Evolutionary conservation across 495 filamentous ascomycete genomes (phyloP), one percentile per base, ranked within the genome.

Genomic region (Cercophora samala): DNA sequence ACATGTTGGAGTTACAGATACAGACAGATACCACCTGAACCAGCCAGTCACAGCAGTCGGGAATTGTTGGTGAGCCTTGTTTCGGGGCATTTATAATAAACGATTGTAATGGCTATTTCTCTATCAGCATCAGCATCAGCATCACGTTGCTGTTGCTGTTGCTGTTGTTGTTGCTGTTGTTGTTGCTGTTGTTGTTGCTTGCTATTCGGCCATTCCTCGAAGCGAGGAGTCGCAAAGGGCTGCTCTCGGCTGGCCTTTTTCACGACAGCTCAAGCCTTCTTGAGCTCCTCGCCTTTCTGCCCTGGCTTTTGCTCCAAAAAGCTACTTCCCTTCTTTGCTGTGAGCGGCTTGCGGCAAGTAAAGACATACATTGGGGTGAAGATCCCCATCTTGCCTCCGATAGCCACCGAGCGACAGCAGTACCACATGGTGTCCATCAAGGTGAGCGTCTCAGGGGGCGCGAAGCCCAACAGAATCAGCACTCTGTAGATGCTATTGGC

Each of bases 361-460:
- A 71, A 68, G n/a, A 68, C 25, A 29, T 71, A 71, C 64, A 71
- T 66, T 17, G 69, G 69, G 0, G 69, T 66, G 21, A 71, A 71
- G 19, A 71, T 66, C 9, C 58, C 69, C 66, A 64, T 61, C 60
- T 60, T 63, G 17, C 60, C 69, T 1, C 69, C 66, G 3, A 58
- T 58, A 1, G 63, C 62, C 42, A 66, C 63, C 18, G 66, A 61
- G 56, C 64, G 64, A 42, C 66, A 61, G 53, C 69, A 71, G 63
- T 68, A 70, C 69, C 66, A 71, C 69, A 71, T 71, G 37, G 58
- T 58, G 24, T 71, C 66, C 60, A 71, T 66, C 26, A 66, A 23
- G 17, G 52, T 53, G 25, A 58, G 26, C 18, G 64, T 46, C 61
- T 68, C 66, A 8, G 24, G 24, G 1, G 69, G 66, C 26, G 25